Evolutionary conservation across 169 alveolate species (phyloP), one percentile per base, ranked within the genome.

Genomic region (Plasmodium falciparum): DNA sequence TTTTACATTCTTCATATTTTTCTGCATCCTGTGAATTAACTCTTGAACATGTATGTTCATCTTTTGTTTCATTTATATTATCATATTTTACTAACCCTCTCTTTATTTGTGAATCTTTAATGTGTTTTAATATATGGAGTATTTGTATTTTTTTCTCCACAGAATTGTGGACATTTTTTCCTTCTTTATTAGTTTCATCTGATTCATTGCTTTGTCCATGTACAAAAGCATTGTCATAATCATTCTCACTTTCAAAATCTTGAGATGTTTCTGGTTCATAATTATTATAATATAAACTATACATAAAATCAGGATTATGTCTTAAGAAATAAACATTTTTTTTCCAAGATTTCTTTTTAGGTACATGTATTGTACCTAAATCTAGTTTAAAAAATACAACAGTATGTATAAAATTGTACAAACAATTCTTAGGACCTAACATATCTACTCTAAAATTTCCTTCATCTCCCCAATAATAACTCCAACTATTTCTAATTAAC

Each of bases 401-500:
- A 4, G 74, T 71, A 20, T 85, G 91, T 8, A 85, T 85, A 49
- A 71, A 69, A 39, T 85, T 39, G 33, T 69, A 85, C 59, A 13
- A 12, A 62, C 91, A 85, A 15, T 56, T 20, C 22, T 24, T 6
- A 1, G 86, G 91, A 0, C 91, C 91, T 33, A 45, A 29, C 74
- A 91, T 91, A 50, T 91, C 94, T 13, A 85, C 67, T 71, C 72
- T 85, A 26, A 85, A 85, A 4, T 61, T 69, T 22, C 91, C 91
- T 71, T 71, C 91, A 85, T 85, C 83, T 22, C 88, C 91, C 91
- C 91, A 85, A 54, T 85, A 85, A 50, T 85, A 85, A 5, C 91
- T 86, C 91, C 91, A 85, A 26, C 91, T 85, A 29, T 85, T 85
- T 69, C 86, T 69, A 3, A 85, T 15, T 43, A 85, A 12, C 91